These are phyloP conservation scores for Blastobotrys niveus DNA, from an alignment of 1,139 yeast species.

Conservation along the genomic window DNA sequence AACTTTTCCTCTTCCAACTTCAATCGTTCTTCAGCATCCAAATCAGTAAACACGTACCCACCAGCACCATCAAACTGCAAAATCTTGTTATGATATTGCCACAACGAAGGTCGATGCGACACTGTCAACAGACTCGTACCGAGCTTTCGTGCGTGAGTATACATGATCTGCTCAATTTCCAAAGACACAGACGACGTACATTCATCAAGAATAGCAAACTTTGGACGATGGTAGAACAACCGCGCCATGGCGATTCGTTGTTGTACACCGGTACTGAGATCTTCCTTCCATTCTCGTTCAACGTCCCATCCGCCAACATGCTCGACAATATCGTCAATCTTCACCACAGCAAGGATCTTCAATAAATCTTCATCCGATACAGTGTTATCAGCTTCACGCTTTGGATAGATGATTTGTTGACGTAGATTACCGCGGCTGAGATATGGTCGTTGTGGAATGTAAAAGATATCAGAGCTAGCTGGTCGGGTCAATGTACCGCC, in stretches of 20 bases:
- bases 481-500: constrained; percentile 62
- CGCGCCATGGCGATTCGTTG: constrained; percentile 93
- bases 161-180: constrained; percentile 86
- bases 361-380: constrained; percentile 58
- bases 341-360: constrained; percentile 48
- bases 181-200: constrained; percentile 93
- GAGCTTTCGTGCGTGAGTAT: constrained; percentile 70
- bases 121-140: constrained; percentile 85
- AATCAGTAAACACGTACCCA: constrained; percentile 60
- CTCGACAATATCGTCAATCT: constrained; percentile 34
- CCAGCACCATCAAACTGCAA: constrained; percentile 85
- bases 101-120: constrained; percentile 84
- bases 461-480: constrained; percentile 63
- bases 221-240: constrained; percentile 82
- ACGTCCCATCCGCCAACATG: constrained; percentile 56
- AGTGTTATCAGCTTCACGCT: constrained; percentile 55
- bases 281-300: constrained; percentile 81
- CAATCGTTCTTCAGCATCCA: constrained; percentile 64
- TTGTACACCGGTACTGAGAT: constrained; percentile 85
- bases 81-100: constrained; percentile 85
- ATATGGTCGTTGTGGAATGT: constrained; percentile 89
- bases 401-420: constrained; percentile 88
- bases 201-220: constrained; percentile 90
- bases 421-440: constrained; percentile 68
- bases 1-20: constrained; percentile 67